Percentiles rank a stretch among this genome's conserved stretches.
Evolutionary conservation across 1,139 yeast genomes (phyloP).

Genomic region (Blastobotrys persicus): DNA sequence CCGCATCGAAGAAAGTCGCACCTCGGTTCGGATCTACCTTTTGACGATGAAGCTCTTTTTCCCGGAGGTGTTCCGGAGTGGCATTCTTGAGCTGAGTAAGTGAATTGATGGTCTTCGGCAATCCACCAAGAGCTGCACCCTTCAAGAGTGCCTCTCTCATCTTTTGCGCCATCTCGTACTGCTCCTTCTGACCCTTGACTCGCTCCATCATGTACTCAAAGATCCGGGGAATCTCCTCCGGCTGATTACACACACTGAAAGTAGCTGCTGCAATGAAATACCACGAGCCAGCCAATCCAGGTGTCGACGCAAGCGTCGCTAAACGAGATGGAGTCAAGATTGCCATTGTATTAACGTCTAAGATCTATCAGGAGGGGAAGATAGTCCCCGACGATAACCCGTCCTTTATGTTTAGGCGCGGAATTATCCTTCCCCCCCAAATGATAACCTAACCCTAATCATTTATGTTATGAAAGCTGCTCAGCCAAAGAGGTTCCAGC

Average conservation of each 20-base stretch:
- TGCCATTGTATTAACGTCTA: constrained; percentile 18
- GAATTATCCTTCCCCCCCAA: too few relatives aligned
- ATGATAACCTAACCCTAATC: neutral
- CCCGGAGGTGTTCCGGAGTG: constrained; percentile 55
- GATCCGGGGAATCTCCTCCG: constrained; percentile 72
- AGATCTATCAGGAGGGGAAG: neutral
- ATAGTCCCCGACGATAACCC: neutral
- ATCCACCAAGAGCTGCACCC: constrained; percentile 73
- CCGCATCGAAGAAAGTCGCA: constrained; percentile 65
- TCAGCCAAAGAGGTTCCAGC: too few relatives aligned
- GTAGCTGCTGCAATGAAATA: constrained; percentile 77
- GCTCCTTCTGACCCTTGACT: constrained; percentile 23
- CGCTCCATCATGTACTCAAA: constrained; percentile 70
- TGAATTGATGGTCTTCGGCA: constrained; percentile 83
- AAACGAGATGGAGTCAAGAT: constrained; percentile 63
- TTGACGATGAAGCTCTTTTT: constrained; percentile 31
- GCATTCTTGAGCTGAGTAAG: constrained; percentile 60
- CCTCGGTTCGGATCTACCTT: constrained; percentile 41
- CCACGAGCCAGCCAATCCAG: constrained; percentile 62
- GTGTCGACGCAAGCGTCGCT: constrained; percentile 50
- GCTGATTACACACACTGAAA: constrained; percentile 75
- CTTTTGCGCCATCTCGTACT: constrained; percentile 48
- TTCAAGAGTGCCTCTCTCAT: constrained; percentile 76
- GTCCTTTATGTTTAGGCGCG: neutral
- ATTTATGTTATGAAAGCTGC: too few relatives aligned